These are phyloP conservation scores for Aspergillus coremiiformis DNA, from an alignment of 495 filamentous ascomycete genomes.

Conservation along the genomic window DNA sequence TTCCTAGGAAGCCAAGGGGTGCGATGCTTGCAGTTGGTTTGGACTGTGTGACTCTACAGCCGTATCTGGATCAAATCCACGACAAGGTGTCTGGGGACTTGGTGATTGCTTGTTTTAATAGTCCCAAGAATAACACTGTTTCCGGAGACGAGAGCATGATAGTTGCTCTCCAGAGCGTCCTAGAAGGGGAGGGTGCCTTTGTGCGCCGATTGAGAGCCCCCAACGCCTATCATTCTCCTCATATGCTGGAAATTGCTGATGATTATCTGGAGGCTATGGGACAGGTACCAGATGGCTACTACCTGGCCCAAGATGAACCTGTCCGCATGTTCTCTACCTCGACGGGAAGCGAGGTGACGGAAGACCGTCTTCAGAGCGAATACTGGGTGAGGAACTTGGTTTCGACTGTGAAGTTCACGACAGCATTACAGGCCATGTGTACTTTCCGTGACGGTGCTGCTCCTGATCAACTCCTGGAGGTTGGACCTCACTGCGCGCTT, in stretches of 20 bases:
- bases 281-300: not conserved
- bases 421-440: constrained; percentile 11
- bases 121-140: not conserved
- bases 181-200: not conserved
- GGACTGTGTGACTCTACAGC: too few species aligned
- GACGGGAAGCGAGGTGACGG: constrained; percentile 18
- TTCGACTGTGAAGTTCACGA: constrained; percentile 33
- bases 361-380: constrained; percentile 10
- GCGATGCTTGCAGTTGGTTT: not conserved
- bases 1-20: not conserved
- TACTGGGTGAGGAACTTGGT: constrained; percentile 44
- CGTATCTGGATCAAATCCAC: not conserved
- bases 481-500: constrained; percentile 3
- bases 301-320: not conserved
- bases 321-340: constrained; percentile 34
- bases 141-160: not conserved
- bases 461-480: not conserved
- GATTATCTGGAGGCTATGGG: not conserved
- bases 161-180: not conserved
- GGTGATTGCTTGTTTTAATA: not conserved
- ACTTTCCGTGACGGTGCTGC: not conserved
- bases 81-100: not conserved
- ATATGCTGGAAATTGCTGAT: not conserved
- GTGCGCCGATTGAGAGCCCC: not conserved
- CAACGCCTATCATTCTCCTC: not conserved